Evolutionary conservation across 345 rosid genomes (phyloP).

Genomic region (Pistacia atlantica): DNA sequence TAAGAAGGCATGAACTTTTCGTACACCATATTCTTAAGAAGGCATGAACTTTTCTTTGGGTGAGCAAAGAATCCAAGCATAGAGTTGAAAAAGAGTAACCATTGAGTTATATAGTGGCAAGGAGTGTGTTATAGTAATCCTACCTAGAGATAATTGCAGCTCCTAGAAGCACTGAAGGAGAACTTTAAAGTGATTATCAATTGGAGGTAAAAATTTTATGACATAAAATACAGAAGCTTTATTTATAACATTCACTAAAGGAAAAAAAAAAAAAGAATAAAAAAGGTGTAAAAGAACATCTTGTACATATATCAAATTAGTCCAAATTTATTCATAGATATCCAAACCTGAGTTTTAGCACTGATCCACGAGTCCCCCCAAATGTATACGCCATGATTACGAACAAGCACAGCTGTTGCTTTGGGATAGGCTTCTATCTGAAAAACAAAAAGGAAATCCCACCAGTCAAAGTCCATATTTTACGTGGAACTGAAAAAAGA

Average conservation of each 20-base stretch:
- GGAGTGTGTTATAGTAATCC: not conserved
- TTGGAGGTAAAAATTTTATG: not conserved
- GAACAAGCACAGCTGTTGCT: slow-evolving; percentile 93
- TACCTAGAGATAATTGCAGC: not conserved
- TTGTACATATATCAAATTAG: slow-evolving; percentile 6
- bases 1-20: not conserved
- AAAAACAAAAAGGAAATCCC: slow-evolving; percentile 15
- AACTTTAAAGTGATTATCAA: not conserved
- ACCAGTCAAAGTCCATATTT: slow-evolving; percentile 3
- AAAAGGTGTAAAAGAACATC: not conserved
- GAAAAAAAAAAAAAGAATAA: not conserved
- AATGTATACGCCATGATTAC: slow-evolving; percentile 88
- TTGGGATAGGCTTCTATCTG: slow-evolving; percentile 91
- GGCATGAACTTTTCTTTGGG: not conserved
- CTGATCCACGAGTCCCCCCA: slow-evolving; percentile 99
- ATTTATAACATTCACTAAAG: not conserved
- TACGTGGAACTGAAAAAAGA: slow-evolving; percentile 13
- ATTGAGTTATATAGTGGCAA: not conserved
- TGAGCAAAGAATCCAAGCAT: not conserved
- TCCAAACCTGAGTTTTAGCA: slow-evolving; percentile 95
- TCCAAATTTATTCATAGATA: slow-evolving; percentile 13
- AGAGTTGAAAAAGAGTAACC: not conserved
- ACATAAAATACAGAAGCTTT: not conserved
- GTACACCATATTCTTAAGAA: not conserved
- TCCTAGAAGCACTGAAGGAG: not conserved